Evolutionary conservation across 2,329 filamentous ascomycete genomes (phyloP).

Genomic region (Monosporascus sp.): DNA sequence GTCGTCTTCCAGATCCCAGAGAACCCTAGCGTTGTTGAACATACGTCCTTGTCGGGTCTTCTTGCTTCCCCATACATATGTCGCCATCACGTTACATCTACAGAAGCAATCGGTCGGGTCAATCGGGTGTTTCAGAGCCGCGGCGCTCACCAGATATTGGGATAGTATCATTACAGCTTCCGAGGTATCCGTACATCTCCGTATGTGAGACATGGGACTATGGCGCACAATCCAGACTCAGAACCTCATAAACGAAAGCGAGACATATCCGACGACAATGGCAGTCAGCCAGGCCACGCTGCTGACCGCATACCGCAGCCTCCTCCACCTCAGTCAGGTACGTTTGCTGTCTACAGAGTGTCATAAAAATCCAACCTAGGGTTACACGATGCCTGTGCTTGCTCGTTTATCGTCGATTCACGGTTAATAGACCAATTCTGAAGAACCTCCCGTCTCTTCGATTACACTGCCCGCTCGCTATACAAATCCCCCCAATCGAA

Average conservation of each 20-base stretch:
- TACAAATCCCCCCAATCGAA: background rate
- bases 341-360: slow-evolving; percentile 18
- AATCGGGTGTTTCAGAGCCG: slow-evolving; percentile 16
- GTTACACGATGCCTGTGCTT: too few species aligned
- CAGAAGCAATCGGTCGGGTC: slow-evolving; percentile 18
- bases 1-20: background rate
- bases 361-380: too few species aligned
- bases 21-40: background rate
- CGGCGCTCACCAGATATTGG: slow-evolving; percentile 13
- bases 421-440: background rate
- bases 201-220: slow-evolving; percentile 22
- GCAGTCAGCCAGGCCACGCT: slow-evolving; percentile 30
- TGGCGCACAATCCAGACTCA: slow-evolving; percentile 38
- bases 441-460: too few species aligned
- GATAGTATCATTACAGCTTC: slow-evolving; percentile 12
- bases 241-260: slow-evolving; percentile 45
- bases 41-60: background rate
- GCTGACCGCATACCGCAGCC: slow-evolving; percentile 39
- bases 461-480: too few species aligned
- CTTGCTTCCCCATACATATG: slow-evolving; percentile 8
- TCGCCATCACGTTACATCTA: slow-evolving; percentile 8
- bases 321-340: slow-evolving; percentile 41
- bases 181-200: slow-evolving; percentile 11
- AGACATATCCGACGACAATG: slow-evolving; percentile 38
- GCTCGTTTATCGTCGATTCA: background rate